Evolutionary conservation across 345 rosid genomes (phyloP), one percentile per base, ranked within the genome.

Genomic region (Aquilaria sinensis): DNA sequence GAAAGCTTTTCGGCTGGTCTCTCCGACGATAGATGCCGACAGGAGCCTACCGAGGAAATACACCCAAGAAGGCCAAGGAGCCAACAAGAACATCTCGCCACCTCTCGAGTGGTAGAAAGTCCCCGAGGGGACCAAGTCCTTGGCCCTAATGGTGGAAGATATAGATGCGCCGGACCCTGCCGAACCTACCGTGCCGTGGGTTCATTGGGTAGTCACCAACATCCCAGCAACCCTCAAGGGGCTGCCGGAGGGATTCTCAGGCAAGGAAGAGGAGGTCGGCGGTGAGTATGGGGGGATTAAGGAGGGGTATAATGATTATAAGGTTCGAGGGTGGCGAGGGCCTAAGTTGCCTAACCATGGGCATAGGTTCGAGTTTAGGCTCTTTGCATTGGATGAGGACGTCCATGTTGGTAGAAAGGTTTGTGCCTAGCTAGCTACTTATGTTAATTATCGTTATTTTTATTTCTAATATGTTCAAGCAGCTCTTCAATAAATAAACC

Each of bases 131-230:
- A 83, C 98, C 32, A 60, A 75, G 60, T 71, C 82, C 6, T 67
- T 89, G 52, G 96, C 91, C 2, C 77, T 87, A 54, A 86, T 89
- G 76, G 96, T 89, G 75, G 87, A 82, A 60, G 98, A 89, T 77
- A 76, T 89, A 1, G 96, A 82, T 60, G 92, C 88, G 1, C 85
- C 92, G 2, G 90, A 92, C 67, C 98, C 92, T 0, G 67, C 69
- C 30, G 75, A 72, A 3, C 78, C 78, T 1, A 70, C 82, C 14
- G 89, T 89, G 67, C 96, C 96, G 0, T 92, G 96, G 92, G 81
- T 88, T 1, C 56, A 72, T 9, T 92, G 96, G 98, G 92, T 89
- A 2, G 89, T 83, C 13, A 74, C 73, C 1, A 85, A 87, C 54
- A 87, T 92, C 31, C 90, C 95, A 0, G 80, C 90, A 0, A 63